Evolutionary conservation across 805 yeast species (phyloP), one percentile per base, ranked within the genome.

Genomic region (Yarrowia divulgata): DNA sequence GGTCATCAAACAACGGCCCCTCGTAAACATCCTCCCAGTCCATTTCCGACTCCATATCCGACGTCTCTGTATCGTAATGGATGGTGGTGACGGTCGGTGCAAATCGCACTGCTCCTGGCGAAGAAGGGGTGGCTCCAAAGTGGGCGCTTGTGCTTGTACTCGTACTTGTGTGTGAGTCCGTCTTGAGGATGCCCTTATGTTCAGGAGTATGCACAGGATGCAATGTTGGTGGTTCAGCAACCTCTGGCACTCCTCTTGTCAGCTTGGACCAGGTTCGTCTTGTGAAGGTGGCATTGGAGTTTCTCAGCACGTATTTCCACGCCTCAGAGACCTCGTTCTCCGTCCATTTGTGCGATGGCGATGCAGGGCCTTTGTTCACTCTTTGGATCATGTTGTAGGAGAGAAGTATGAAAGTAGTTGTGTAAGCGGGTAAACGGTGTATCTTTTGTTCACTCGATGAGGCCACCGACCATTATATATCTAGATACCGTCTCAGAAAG

Each of bases 21-120:
- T 54, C 60, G 43, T 54, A 54, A 1, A 54, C 58, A 12, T 39
- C 60, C 10, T 54, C 45, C 60, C 60, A 54, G 60, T 54, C 60
- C 60, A 54, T 54, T 37, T 54, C 60, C 10, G 60, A 54, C 35
- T 54, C 60, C 18, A 37, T 12, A 54, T 54, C 60, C 8, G 60
- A 54, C 35, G 45, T 39, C 4, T 54, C 60, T 16, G 60, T 54
- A 14, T 54, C 60, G 60, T 54, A 54, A 19, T 37, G 60, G 14
- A 54, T 54, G 8, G 60, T 54, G 1, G 43, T 37, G 14, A 54
- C 60, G 2, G 34, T 54, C 8, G 60, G 60, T 1, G 60, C 45
- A 54, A 54, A 54, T 23, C 60, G 43, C 14, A 54, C 60, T 3
- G 60, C 60, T 54, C 45, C 60, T 2, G 60, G 60, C 1, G 60